These are phyloP conservation scores for Hyaloscypha variabilis DNA, from an alignment of 495 filamentous ascomycete species.

Conservation along the genomic window DNA sequence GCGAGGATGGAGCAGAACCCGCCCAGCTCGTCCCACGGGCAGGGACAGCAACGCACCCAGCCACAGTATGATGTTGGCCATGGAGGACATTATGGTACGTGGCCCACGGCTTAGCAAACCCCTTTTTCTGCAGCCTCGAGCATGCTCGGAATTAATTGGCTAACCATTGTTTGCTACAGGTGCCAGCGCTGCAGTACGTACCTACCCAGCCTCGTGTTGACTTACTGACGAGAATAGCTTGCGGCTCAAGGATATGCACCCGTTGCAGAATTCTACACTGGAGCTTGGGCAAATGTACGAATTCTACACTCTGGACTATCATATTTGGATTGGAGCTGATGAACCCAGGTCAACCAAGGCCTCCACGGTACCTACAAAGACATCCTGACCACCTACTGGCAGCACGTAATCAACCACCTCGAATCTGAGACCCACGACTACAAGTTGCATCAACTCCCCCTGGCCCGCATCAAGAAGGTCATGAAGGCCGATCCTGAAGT, in stretches of 20 bases:
- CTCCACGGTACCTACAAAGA: slow-evolving; percentile 92
- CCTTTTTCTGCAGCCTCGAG: neutral
- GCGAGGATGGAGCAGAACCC: slow-evolving; percentile 50
- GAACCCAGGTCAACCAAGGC: slow-evolving; percentile 85
- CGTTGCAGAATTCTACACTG: slow-evolving; percentile 84
- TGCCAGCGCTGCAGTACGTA: slow-evolving; percentile 73
- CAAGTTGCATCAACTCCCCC: slow-evolving; percentile 92
- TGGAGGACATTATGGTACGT: slow-evolving; percentile 88
- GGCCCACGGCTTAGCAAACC: slow-evolving; percentile 17
- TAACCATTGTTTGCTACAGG: slow-evolving; percentile 52
- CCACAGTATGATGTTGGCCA: slow-evolving; percentile 78
- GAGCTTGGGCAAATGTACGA: slow-evolving; percentile 91
- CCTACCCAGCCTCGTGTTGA: neutral
- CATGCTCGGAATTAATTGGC: slow-evolving; percentile 23
- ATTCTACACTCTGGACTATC: neutral
- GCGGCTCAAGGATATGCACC: slow-evolving; percentile 80
- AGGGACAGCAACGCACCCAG: slow-evolving; percentile 29
- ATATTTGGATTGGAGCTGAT: slow-evolving; percentile 19
- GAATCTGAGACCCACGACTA: slow-evolving; percentile 96
- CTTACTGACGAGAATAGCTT: slow-evolving; percentile 48
- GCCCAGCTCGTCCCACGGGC: slow-evolving; percentile 37
- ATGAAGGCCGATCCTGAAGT: slow-evolving; percentile 99
- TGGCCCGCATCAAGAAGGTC: slow-evolving; percentile 98
- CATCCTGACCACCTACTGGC: slow-evolving; percentile 98
- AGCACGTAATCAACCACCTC: slow-evolving; percentile 92